Base-by-base conservation (phyloP, 1,284 basidiomycete genomes). In the Cystobasidiaceae sp. region DNA sequence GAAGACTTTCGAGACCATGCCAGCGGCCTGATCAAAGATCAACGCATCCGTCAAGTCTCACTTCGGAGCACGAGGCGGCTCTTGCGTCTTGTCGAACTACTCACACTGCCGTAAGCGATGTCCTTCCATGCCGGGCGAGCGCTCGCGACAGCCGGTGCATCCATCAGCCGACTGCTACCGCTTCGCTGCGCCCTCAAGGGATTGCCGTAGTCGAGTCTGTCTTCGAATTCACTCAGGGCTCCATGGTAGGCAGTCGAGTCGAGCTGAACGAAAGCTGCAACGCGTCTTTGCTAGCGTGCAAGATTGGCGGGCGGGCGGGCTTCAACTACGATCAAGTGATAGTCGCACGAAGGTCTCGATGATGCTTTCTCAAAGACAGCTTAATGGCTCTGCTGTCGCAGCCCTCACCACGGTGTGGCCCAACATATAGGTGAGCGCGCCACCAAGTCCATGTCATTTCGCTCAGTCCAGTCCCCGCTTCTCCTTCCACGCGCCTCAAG, bases 1-100 rank as follows among this genome's bases (percentile, higher is more conserved):
- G 71, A 91, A 86, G 19, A 90, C 81, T 78, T 90, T 89, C 33
- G 88, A 86, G 9, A 82, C 80, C 80, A 90, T 88, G n/a, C 89
- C 88, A 39, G 89, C 87, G 19, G 83, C 75, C 87, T 83, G 67
- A 3, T 25, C 23, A n/a, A n/a, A n/a, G n/a, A n/a, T n/a, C n/a
- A n/a, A n/a, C 8, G 55, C 11, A 32, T 43, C 13, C 27, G 48
- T 17, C 32, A 59, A 34, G 13, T 28, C 30, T 17, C 2, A 4
- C 23, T 19, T 6, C 34, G 39, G 19, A 27, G 58, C 48, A 4
- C 5, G 64, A 57, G 55, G 63, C 69, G 37, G n/a, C 32, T 32
- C 27, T 33, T n/a, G 13, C 37, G 57, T 44, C 44, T 30, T 50
- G 19, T 9, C 44, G 37, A 41, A 23, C 21, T 28, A 44, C 79